Evolutionary conservation across 2,329 filamentous ascomycete genomes (phyloP).

Genomic region (Berkeleyomyces basicola): DNA sequence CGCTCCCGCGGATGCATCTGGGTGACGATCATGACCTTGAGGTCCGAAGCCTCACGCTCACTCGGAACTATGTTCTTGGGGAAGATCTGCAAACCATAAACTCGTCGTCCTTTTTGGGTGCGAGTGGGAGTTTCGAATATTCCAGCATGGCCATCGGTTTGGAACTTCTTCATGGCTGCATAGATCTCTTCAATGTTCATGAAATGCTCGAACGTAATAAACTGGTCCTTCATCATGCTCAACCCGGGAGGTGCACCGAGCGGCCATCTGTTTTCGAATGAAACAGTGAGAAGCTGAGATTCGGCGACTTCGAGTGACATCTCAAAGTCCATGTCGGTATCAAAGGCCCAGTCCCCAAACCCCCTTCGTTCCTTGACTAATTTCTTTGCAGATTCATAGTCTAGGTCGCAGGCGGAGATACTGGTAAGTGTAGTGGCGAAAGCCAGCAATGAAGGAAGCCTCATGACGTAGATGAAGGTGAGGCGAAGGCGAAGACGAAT

Average conservation of each 20-base stretch:
- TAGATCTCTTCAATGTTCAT: slow-evolving; percentile 30
- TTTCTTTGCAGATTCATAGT: background rate
- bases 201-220: slow-evolving; percentile 22
- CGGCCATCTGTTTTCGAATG: background rate
- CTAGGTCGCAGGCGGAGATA: background rate
- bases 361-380: background rate
- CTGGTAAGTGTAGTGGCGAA: background rate
- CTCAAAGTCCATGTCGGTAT: background rate
- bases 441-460: background rate
- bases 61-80: slow-evolving; percentile 4
- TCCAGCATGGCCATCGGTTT: slow-evolving; percentile 23
- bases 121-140: slow-evolving; percentile 27
- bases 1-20: slow-evolving; percentile 42
- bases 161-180: slow-evolving; percentile 28
- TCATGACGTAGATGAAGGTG: background rate
- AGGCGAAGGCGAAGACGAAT: background rate
- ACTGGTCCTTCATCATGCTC: slow-evolving; percentile 20
- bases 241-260: slow-evolving; percentile 19
- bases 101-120: slow-evolving; percentile 27
- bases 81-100: slow-evolving; percentile 23
- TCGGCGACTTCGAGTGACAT: background rate
- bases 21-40: slow-evolving; percentile 35
- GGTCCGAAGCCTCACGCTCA: slow-evolving; percentile 17
- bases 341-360: background rate
- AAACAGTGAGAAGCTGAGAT: background rate